phyloP scores from a whole-genome alignment of 164 flowering plant species.

The Saururus chinensis region DNA sequence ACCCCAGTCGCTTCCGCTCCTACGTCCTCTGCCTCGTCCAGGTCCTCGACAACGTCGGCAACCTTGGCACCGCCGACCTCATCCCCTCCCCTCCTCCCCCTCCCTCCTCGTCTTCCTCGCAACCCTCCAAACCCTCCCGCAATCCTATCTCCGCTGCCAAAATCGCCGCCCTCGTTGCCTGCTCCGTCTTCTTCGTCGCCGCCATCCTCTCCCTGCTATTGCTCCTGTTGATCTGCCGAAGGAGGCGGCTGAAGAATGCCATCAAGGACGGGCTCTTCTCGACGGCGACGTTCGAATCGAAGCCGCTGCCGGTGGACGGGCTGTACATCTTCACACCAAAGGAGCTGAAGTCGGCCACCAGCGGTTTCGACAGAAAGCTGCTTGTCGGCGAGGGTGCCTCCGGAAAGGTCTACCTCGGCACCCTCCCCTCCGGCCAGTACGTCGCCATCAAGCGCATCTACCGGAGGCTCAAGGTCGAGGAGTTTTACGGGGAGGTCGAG shows the following conservation, averaged over 20 bases:
- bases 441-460: slow-evolving; percentile 10
- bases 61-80: slow-evolving; percentile 9
- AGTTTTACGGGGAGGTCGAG: slow-evolving; percentile 9
- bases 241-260: neutral
- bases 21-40: slow-evolving; percentile 11
- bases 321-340: slow-evolving; percentile 9
- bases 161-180: neutral
- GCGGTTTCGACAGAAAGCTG: slow-evolving; percentile 4
- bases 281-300: neutral
- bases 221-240: neutral
- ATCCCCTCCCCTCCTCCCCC: slow-evolving; percentile 11
- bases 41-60: slow-evolving; percentile 10
- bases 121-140: neutral
- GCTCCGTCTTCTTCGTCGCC: neutral
- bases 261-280: neutral
- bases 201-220: neutral
- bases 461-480: slow-evolving; percentile 4
- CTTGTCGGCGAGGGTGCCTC: slow-evolving; percentile 10
- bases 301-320: slow-evolving; percentile 7
- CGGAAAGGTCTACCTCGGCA: slow-evolving; percentile 12
- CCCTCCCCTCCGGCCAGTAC: slow-evolving; percentile 13
- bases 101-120: neutral
- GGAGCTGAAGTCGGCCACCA: slow-evolving; percentile 9
- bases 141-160: neutral
- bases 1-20: slow-evolving; percentile 7